Base-by-base conservation (phyloP, 805 yeast species). In the Sugiyamaella valdiviana region DNA sequence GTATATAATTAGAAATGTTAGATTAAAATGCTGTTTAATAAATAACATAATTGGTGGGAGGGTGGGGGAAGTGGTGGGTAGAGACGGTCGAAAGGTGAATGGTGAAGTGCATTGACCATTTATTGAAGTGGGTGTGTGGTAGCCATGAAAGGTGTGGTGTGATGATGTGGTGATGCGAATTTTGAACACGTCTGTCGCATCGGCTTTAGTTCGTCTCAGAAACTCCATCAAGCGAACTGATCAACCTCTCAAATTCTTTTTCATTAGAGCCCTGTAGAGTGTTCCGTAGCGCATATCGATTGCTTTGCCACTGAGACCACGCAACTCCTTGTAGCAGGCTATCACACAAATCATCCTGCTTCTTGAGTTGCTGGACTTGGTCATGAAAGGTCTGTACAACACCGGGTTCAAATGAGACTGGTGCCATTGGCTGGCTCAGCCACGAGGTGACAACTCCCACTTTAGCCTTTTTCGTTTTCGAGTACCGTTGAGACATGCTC, bases 301-400 rank as follows among this genome's bases (percentile, higher is more conserved):
- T 71, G 4, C 54, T 38, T 35, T 69, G 65, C 76, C 82, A 79
- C 10, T 65, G 57, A 12, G 68, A 45, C 71, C 77, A 75, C 0
- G 77, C 70, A 2, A 80, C 51, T 1, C 78, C 84, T 60, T 83
- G 86, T 14, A 82, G 63, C n/a, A 82, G 64, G 0, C 83, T 71
- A 60, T 83, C 90, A 6, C 80, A 76, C 48, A 82, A 64, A 60
- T 83, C 90, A 59, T 83, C 90, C 39, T 76, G 75, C 59, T 82
- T 82, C 17, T 60, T 63, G 26, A 36, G 36, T 10, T 21, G 22
- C 17, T 23, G 5, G 29, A 37, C 39, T 19, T 46, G 35, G 16
- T 21, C 21, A 20, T 45, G 32, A n/a, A 26, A 36, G 10, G n/a
- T 16, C 3, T 32, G 22, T 9, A 39, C 14, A 5, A 45, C 22